A percentile compares a stretch with the other conserved stretches of the same genome.
These are phyloP conservation scores for Wickerhamomyces bisporus DNA, from an alignment of 805 yeast genomes.

Conservation along the genomic window DNA sequence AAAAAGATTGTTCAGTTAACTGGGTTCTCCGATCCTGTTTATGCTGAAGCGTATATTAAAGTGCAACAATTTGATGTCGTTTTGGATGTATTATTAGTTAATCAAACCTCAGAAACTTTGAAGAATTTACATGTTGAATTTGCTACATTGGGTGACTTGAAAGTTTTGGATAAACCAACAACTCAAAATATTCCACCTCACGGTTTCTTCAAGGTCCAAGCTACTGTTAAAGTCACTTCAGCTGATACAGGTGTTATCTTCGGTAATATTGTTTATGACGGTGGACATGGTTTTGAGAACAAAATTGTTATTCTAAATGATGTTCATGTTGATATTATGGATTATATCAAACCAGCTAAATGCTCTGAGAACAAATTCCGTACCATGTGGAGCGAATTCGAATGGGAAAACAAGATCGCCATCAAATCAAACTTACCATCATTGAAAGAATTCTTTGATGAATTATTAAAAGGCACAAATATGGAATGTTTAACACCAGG, in stretches of 20 bases:
- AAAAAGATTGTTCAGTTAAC: conserved; percentile 88
- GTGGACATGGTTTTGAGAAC: conserved; percentile 85
- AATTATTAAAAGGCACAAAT: conserved; percentile 75
- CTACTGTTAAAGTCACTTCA: conserved; percentile 89
- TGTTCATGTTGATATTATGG: conserved; percentile 94
- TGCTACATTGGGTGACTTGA: conserved; percentile 93
- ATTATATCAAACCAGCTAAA: conserved; percentile 92
- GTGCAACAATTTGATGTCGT: conserved; percentile 97
- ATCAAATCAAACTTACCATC: conserved; percentile 65
- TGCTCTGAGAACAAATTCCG: conserved; percentile 89
- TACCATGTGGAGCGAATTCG: conserved; percentile 98
- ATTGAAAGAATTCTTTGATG: conserved; percentile 73
- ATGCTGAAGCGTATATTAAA: conserved; percentile 94
- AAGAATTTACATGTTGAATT: conserved; percentile 91
- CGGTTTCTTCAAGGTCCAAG: conserved; percentile 86
- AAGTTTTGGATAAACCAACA: conserved; percentile 87
- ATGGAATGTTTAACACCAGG: conserved; percentile 93
- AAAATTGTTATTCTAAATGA: conserved; percentile 90
- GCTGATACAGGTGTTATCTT: conserved; percentile 98
- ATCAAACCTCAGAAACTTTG: conserved; percentile 88
- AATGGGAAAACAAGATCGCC: conserved; percentile 98
- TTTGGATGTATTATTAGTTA: conserved; percentile 86
- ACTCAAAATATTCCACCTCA: conserved; percentile 94
- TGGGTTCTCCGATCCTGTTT: conserved; percentile 97
- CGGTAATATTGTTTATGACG: conserved; percentile 95